Evolutionary conservation across 495 filamentous ascomycete species (phyloP), one percentile per base, ranked within the genome.

Genomic region (Gamarada debralockiae): DNA sequence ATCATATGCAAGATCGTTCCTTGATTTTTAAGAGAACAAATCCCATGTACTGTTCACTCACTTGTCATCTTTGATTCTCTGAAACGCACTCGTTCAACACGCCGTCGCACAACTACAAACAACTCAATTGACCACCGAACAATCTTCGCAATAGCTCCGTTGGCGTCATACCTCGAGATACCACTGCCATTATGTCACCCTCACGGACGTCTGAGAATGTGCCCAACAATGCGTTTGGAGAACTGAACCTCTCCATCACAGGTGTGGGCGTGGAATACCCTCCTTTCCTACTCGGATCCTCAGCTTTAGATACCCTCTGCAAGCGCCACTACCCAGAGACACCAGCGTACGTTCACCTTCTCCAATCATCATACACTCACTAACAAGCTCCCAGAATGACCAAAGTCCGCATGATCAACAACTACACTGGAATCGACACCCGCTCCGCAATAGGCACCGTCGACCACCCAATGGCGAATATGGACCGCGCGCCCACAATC

Each of bases 381-480:
- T 55, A 37, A 50, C 41, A 9, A 18, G 0, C 10, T 24, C 23
- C 54, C 48, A 80, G 76, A 34, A 75, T 80, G 75, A 66, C 71
- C 44, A 82, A 79, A 62, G 71, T 86, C 34, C 75, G 81, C 36
- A 67, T 70, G 25, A 81, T 86, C 68, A 86, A 86, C 67, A 70
- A 72, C 42, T 81, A 70, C 56, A 83, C 82, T 1, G 82, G 82
- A 34, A 86, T 86, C 38, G 80, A 84, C 41, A 69, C 72, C 24
- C 76, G 82, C 25, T 78, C 81, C 48, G 79, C 78, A 12, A 73
- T 86, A 50, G 79, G 79, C 29, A 69, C 69, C 1, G 71, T 75
- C 17, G 73, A 83, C 56, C 74, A 83, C 60, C 73, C 75, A 1
- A 47, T 80, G 27, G 76, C 79, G n/a, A 82, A 82, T 53, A 65